phyloP scores from a whole-genome alignment of 1,139 yeast species.

The Kazachstania sp. region DNA sequence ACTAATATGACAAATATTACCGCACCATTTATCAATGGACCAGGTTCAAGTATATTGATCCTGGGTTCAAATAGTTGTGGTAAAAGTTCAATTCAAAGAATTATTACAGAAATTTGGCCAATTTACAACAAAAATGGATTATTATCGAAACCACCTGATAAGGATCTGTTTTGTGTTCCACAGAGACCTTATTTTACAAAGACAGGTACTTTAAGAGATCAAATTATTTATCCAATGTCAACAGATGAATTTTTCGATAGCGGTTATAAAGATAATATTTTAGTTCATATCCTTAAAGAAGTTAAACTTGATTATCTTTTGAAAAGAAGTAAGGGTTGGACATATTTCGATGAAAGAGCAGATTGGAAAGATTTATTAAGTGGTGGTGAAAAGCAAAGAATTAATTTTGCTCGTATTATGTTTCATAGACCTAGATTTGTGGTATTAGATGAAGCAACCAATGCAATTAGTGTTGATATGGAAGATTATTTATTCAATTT shows the following conservation, averaged over 20 bases:
- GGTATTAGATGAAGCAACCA: slow-evolving; percentile 85
- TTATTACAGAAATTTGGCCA: slow-evolving; percentile 90
- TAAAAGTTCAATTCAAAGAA: slow-evolving; percentile 76
- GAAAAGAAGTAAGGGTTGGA: slow-evolving; percentile 34
- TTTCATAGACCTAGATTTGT: slow-evolving; percentile 78
- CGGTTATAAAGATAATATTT: slow-evolving; percentile 64
- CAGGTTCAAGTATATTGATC: slow-evolving; percentile 63
- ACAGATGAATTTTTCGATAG: slow-evolving; percentile 67
- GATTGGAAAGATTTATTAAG: slow-evolving; percentile 89
- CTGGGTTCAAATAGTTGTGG: slow-evolving; percentile 89
- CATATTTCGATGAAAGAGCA: slow-evolving; percentile 39
- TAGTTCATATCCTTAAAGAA: slow-evolving; percentile 59
- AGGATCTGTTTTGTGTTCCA: slow-evolving; percentile 67
- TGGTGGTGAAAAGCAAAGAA: slow-evolving; percentile 93
- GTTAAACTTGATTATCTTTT: slow-evolving; percentile 77
- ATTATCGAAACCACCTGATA: slow-evolving; percentile 68
- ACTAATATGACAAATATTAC: slow-evolving; percentile 17
- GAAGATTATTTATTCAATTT: slow-evolving; percentile 82
- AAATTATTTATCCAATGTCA: slow-evolving; percentile 75
- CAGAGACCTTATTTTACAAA: slow-evolving; percentile 72
- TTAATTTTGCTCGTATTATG: slow-evolving; percentile 80
- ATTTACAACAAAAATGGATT: slow-evolving; percentile 61
- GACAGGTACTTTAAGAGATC: slow-evolving; percentile 77
- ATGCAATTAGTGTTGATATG: slow-evolving; percentile 86
- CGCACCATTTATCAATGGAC: slow-evolving; percentile 23